Evolutionary conservation across 176 grass and related monocot species (phyloP).

Genomic region (Stipa capillata): DNA sequence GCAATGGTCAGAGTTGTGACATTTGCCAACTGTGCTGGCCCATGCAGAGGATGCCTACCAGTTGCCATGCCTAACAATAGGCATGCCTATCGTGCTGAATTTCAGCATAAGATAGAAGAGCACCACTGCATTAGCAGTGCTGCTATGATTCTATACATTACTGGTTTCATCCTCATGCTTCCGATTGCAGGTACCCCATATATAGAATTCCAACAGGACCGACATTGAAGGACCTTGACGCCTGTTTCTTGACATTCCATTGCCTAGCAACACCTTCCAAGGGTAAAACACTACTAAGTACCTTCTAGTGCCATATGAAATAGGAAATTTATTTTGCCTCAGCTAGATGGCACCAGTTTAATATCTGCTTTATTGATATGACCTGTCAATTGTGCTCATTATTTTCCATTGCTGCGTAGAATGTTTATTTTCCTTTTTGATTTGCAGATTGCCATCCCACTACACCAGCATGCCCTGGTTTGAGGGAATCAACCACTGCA

Average conservation of each 20-base stretch:
- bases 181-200: slow-evolving; percentile 94
- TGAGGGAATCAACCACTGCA: slow-evolving; percentile 15
- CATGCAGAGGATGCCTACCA: slow-evolving; percentile 65
- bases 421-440: not conserved
- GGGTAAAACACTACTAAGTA: slow-evolving; percentile 41
- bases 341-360: not conserved
- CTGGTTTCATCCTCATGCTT: slow-evolving; percentile 61
- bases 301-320: not conserved
- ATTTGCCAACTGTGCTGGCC: slow-evolving; percentile 54
- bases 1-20: slow-evolving; percentile 35
- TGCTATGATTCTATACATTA: slow-evolving; percentile 48
- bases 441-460: slow-evolving; percentile 30
- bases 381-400: not conserved
- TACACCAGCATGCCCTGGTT: slow-evolving; percentile 27
- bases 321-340: not conserved
- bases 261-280: slow-evolving; percentile 69
- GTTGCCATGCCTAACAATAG: slow-evolving; percentile 51
- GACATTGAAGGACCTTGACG: slow-evolving; percentile 93
- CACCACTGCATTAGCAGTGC: slow-evolving; percentile 38
- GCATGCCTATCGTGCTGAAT: slow-evolving; percentile 52
- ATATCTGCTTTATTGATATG: not conserved
- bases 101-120: slow-evolving; percentile 63
- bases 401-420: not conserved
- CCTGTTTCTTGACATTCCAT: slow-evolving; percentile 99
- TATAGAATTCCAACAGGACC: slow-evolving; percentile 98